Conservation (phyloP, 768 basidiomycete species). For the Chalciporus pseudorubinellus region DNA sequence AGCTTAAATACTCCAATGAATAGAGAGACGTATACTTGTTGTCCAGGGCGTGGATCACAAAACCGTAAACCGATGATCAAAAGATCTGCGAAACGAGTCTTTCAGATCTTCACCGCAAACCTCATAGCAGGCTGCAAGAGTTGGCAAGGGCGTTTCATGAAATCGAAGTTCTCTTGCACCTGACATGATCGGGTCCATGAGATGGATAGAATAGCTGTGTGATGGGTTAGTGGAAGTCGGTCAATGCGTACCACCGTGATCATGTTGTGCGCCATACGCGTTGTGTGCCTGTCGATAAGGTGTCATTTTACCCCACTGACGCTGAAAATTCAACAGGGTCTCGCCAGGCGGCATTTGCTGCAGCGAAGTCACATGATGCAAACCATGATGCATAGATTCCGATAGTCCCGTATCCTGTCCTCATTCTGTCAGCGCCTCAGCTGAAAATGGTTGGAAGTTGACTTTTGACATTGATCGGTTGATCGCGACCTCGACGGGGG, state of each 20-base stretch:
- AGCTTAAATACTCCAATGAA: constrained; percentile 21
- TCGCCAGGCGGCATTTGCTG: neutral
- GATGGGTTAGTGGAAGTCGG: neutral
- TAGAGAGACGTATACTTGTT: constrained; percentile 8
- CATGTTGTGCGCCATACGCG: neutral
- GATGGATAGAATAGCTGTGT: neutral
- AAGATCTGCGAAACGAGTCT: constrained; percentile 5
- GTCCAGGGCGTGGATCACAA: constrained; percentile 7
- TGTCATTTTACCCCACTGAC: neutral
- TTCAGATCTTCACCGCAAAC: constrained; percentile 17
- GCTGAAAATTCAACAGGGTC: neutral
- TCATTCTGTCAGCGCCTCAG: neutral
- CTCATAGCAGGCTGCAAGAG: neutral
- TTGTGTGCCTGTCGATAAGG: neutral
- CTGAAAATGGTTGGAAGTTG: constrained; percentile 1
- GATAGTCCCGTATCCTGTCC: neutral
- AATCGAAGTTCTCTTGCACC: neutral
- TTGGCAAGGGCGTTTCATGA: neutral
- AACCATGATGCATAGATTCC: neutral
- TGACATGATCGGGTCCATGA: neutral
- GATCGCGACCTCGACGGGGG: constrained; percentile 24
- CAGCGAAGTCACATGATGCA: neutral
- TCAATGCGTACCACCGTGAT: neutral
- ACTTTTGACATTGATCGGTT: constrained; percentile 2
- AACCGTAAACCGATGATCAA: constrained; percentile 11